Evolutionary conservation across 352 stramenopile genomes (phyloP).

Genomic region (Aphanomyces euteiches): DNA sequence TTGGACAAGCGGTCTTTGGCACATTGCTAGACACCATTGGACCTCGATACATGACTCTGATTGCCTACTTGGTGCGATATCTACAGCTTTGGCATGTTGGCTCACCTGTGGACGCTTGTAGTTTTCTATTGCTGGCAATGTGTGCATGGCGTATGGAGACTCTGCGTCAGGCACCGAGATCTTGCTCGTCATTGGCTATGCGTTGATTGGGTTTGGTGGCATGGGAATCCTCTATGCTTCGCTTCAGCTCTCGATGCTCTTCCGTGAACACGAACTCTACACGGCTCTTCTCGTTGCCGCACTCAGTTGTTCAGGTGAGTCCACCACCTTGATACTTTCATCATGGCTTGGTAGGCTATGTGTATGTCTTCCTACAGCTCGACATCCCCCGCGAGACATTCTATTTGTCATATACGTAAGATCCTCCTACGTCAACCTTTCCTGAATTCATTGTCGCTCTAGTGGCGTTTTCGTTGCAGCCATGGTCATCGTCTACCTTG

Average conservation of each 20-base stretch:
- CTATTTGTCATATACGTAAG: conserved; percentile 13
- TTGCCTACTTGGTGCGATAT: conserved; percentile 5
- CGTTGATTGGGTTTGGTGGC: conserved; percentile 27
- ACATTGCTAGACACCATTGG: background rate
- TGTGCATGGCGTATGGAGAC: conserved; percentile 20
- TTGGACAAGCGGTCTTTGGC: conserved; percentile 26
- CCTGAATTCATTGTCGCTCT: background rate
- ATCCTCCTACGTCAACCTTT: background rate
- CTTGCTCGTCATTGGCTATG: conserved; percentile 17
- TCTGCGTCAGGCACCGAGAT: conserved; percentile 24
- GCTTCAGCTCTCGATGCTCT: conserved; percentile 26
- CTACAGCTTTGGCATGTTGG: background rate
- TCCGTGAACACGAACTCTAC: conserved; percentile 16
- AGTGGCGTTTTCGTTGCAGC: background rate
- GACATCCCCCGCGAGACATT: conserved; percentile 7
- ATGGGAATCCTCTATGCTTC: conserved; percentile 27
- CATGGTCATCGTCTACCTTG: background rate
- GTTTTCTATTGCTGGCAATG: conserved; percentile 29
- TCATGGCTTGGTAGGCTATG: conserved; percentile 13
- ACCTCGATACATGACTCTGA: conserved; percentile 9
- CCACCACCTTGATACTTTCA: background rate
- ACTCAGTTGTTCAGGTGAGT: background rate
- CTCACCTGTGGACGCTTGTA: background rate
- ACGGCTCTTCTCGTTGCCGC: conserved; percentile 18
- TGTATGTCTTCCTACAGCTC: conserved; percentile 21